A percentile compares a stretch with the other conserved stretches of the same genome.
phyloP scores from a whole-genome alignment of 2,329 filamentous ascomycete genomes.

The Xylogone sp. region DNA sequence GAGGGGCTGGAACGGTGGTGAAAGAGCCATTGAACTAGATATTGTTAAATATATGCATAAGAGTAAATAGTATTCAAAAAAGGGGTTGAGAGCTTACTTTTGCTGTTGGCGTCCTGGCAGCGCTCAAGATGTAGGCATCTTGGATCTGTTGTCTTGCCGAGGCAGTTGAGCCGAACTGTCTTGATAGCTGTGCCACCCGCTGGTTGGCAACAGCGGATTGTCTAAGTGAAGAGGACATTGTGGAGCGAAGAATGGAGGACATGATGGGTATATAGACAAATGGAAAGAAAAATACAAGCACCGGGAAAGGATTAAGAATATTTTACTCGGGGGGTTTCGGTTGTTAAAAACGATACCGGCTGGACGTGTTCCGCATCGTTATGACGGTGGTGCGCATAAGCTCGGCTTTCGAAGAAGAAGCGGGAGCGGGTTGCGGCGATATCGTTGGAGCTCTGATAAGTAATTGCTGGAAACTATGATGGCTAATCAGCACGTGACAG shows the following conservation, averaged over 20 bases:
- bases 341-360: too few species aligned
- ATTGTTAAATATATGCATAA: neutral
- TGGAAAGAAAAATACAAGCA: neutral
- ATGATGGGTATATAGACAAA: conserved; percentile 20
- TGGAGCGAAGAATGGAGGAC: conserved; percentile 18
- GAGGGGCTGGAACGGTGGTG: conserved; percentile 75
- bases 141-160: conserved; percentile 62
- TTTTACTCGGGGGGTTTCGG: neutral
- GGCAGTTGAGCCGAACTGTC: conserved; percentile 49
- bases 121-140: conserved; percentile 92
- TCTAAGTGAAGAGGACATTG: conserved; percentile 17
- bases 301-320: too few species aligned
- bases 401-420: neutral
- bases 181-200: conserved; percentile 41
- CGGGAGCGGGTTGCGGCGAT: neutral
- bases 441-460: neutral
- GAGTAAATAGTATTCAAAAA: neutral
- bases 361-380: too few species aligned
- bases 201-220: conserved; percentile 23
- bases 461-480: too few species aligned
- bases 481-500: neutral
- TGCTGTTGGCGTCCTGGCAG: conserved; percentile 81
- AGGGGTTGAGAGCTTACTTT: conserved; percentile 56
- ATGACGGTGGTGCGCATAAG: neutral
- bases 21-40: conserved; percentile 92